Evolutionary conservation across 306 rosid species (phyloP).

Genomic region (Vachellia pachyceras): DNA sequence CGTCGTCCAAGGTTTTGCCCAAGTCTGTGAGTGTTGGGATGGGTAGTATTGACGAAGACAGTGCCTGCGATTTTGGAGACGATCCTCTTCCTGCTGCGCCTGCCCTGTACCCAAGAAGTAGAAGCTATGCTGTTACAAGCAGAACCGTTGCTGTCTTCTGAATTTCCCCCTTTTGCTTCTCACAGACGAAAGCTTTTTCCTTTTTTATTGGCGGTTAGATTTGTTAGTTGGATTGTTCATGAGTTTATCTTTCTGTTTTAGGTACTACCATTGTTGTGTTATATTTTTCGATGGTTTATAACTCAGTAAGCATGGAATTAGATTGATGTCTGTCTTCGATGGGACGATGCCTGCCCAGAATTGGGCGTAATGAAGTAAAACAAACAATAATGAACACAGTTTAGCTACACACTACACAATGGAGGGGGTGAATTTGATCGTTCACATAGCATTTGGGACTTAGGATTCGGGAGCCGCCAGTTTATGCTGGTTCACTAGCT

Average conservation of each 20-base stretch:
- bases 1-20: constrained; percentile 47
- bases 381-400: too few relatives aligned
- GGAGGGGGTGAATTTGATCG: too few relatives aligned
- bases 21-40: constrained; percentile 70
- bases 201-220: neutral
- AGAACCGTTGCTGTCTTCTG: constrained; percentile 34
- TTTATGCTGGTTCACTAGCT: neutral
- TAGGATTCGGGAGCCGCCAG: neutral
- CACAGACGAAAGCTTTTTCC: neutral
- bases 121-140: constrained; percentile 62
- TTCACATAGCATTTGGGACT: neutral
- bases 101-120: constrained; percentile 57
- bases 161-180: neutral
- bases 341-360: neutral
- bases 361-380: neutral
- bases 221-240: neutral
- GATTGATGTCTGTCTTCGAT: neutral
- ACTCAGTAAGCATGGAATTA: too few relatives aligned
- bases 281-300: neutral
- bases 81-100: constrained; percentile 7
- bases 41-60: constrained; percentile 73
- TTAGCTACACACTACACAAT: too few relatives aligned
- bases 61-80: constrained; percentile 47
- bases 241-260: neutral
- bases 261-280: neutral